Percentiles rank a stretch among this genome's conserved stretches.
These are phyloP conservation scores for Phytopythium vexans DNA, from an alignment of 352 stramenopile genomes.

Conservation along the genomic window DNA sequence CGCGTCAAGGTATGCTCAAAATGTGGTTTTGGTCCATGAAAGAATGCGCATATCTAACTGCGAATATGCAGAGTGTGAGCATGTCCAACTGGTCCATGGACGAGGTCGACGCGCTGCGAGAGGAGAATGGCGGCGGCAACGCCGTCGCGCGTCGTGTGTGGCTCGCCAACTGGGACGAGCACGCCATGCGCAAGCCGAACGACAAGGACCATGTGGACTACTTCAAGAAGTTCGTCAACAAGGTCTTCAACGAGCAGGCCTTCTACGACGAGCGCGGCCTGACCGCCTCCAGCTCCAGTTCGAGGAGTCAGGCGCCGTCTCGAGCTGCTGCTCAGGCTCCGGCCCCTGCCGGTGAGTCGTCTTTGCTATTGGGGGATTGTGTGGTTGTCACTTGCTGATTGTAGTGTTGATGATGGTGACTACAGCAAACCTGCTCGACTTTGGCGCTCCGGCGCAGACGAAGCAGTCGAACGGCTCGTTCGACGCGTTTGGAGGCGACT, in stretches of 20 bases:
- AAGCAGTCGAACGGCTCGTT: slow-evolving; percentile 22
- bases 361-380: no score
- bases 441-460: slow-evolving; percentile 28
- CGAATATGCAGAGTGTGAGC: slow-evolving; percentile 63
- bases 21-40: not conserved
- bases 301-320: slow-evolving; percentile 5
- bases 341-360: not conserved
- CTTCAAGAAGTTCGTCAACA: slow-evolving; percentile 86
- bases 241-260: slow-evolving; percentile 77
- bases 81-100: slow-evolving; percentile 94
- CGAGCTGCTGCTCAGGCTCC: not conserved
- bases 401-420: slow-evolving; percentile 2
- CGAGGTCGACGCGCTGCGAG: slow-evolving; percentile 87
- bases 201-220: slow-evolving; percentile 79
- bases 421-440: slow-evolving; percentile 56
- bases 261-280: slow-evolving; percentile 62
- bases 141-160: slow-evolving; percentile 80
- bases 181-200: slow-evolving; percentile 60
- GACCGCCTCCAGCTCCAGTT: slow-evolving; percentile 3
- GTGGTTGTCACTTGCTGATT: not conserved
- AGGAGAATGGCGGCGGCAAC: slow-evolving; percentile 88
- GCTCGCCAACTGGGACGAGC: slow-evolving; percentile 80
- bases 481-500: slow-evolving; percentile 31
- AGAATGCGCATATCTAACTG: no score
- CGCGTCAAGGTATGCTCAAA: slow-evolving; percentile 83